Evolutionary conservation across 495 filamentous ascomycete species (phyloP).

Genomic region (Aspergillus wentii): DNA sequence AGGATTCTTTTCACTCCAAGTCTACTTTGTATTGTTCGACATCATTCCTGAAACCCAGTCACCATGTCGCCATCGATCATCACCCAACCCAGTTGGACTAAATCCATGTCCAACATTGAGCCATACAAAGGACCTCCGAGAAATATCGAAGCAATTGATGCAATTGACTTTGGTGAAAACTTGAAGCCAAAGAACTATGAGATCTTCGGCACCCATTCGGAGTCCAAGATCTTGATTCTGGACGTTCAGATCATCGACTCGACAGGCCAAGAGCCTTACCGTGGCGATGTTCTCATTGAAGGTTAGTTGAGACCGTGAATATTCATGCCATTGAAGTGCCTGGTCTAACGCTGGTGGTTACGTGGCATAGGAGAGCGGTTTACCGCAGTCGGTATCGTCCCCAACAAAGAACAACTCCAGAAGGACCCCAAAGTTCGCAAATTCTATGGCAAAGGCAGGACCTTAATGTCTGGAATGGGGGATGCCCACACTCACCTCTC

Average conservation of each 20-base stretch:
- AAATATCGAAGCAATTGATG: background rate
- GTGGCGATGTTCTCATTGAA: constrained; percentile 44
- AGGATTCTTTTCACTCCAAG: no score
- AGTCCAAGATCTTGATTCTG: constrained; percentile 36
- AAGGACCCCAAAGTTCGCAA: constrained; percentile 28
- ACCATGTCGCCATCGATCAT: background rate
- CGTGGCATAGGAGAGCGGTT: constrained; percentile 29
- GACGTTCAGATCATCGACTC: constrained; percentile 48
- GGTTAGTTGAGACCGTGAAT: constrained; percentile 18
- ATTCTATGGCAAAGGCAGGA: constrained; percentile 36
- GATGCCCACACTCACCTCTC: constrained; percentile 48
- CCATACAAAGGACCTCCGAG: background rate
- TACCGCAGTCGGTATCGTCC: constrained; percentile 32
- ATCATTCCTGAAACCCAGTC: no score
- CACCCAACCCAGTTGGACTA: background rate
- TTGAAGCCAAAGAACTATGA: constrained; percentile 15
- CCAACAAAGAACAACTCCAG: constrained; percentile 23
- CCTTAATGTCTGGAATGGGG: constrained; percentile 44
- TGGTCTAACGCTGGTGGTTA: no score
- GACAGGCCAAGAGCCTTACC: constrained; percentile 39
- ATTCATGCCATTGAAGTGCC: no score
- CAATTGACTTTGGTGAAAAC: constrained; percentile 6
- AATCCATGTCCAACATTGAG: background rate
- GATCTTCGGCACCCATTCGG: constrained; percentile 27
- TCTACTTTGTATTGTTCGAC: no score